phyloP scores from a whole-genome alignment of 352 stramenopile genomes.

The Plasmopara muralis region DNA sequence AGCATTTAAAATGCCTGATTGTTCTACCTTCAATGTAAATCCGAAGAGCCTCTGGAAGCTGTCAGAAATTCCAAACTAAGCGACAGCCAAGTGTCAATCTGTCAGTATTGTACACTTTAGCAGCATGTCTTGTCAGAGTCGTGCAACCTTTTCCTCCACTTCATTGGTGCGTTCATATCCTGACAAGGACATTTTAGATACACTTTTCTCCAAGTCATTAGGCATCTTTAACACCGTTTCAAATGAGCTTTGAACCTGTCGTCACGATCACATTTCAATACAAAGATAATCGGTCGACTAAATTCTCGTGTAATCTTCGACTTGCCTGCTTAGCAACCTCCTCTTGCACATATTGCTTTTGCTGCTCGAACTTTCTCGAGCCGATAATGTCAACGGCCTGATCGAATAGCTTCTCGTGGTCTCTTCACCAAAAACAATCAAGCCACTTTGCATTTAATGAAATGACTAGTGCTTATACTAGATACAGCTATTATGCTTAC shows the following conservation, averaged over 20 bases:
- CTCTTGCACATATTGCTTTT: slow-evolving; percentile 66
- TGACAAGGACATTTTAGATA: slow-evolving; percentile 53
- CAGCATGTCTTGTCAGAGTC: background rate
- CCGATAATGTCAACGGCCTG: slow-evolving; percentile 63
- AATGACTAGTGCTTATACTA: background rate
- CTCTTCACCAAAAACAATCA: slow-evolving; percentile 24
- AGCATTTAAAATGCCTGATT: slow-evolving; percentile 53
- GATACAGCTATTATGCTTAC: slow-evolving; percentile 14
- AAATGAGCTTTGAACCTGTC: slow-evolving; percentile 44
- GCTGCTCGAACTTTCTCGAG: slow-evolving; percentile 75
- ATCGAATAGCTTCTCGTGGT: slow-evolving; percentile 67
- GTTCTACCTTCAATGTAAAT: slow-evolving; percentile 60
- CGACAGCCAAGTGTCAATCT: slow-evolving; percentile 3
- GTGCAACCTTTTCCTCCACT: slow-evolving; percentile 23
- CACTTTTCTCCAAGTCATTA: slow-evolving; percentile 21
- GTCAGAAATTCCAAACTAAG: slow-evolving; percentile 28
- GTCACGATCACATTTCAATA: background rate
- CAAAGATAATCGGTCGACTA: background rate
- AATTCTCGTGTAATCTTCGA: background rate
- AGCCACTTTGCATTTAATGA: background rate
- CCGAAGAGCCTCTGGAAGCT: slow-evolving; percentile 55
- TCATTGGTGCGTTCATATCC: slow-evolving; percentile 44
- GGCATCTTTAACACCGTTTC: slow-evolving; percentile 55
- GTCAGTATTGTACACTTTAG: background rate
- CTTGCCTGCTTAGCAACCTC: slow-evolving; percentile 52